Conservation (phyloP, 2,329 filamentous ascomycete genomes). For the Tolypocladium paradoxum region DNA sequence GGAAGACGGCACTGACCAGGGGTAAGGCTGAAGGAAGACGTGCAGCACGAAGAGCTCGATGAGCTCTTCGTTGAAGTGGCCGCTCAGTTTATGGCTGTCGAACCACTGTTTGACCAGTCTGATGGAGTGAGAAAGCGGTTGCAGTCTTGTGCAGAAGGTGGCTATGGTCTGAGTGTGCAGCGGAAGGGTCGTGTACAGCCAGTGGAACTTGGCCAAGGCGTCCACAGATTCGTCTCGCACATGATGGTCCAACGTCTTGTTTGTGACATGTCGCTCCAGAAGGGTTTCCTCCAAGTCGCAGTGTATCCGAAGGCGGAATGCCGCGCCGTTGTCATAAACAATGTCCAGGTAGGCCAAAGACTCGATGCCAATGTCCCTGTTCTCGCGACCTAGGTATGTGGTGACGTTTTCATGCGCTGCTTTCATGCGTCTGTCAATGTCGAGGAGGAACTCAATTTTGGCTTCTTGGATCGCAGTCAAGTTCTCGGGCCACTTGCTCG, state of each 20-base stretch:
- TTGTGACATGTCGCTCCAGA: conserved; percentile 66
- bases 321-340: conserved; percentile 56
- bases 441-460: conserved; percentile 80
- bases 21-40: conserved; percentile 70
- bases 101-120: conserved; percentile 88
- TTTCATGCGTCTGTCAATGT: conserved; percentile 61
- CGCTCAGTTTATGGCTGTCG: conserved; percentile 64
- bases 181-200: conserved; percentile 60
- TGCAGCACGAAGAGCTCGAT: conserved; percentile 74
- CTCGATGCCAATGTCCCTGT: conserved; percentile 52
- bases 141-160: conserved; percentile 70
- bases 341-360: conserved; percentile 81
- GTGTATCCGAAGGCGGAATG: conserved; percentile 79
- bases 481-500: conserved; percentile 87
- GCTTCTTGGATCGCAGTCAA: conserved; percentile 83
- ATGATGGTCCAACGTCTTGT: conserved; percentile 55
- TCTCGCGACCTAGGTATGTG: conserved; percentile 71
- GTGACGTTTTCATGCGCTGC: conserved; percentile 48
- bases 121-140: conserved; percentile 70
- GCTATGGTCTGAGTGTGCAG: conserved; percentile 73
- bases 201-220: conserved; percentile 60
- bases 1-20: conserved; percentile 69
- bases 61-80: conserved; percentile 68
- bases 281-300: conserved; percentile 78
- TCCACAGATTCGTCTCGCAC: conserved; percentile 58